phyloP scores from a whole-genome alignment of 1,139 yeast genomes.

The Saccharomyces hybrid region DNA sequence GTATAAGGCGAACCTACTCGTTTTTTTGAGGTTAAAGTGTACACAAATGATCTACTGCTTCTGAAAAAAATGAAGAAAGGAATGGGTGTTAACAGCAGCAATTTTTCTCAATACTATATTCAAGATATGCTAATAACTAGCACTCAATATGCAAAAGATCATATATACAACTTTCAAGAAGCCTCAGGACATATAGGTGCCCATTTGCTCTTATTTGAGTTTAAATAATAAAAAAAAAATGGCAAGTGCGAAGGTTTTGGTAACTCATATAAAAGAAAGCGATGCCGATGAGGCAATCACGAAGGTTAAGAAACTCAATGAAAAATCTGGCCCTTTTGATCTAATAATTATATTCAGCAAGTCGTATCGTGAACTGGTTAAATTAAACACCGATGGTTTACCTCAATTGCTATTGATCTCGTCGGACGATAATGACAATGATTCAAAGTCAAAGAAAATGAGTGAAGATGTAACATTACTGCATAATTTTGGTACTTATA shows the following conservation, averaged over 20 bases:
- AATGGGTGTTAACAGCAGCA: neutral
- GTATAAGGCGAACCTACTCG: neutral
- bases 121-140: neutral
- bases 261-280: constrained; percentile 43
- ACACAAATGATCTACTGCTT: neutral
- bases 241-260: constrained; percentile 28
- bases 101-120: neutral
- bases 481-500: constrained; percentile 35
- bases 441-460: neutral
- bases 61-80: neutral
- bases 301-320: constrained; percentile 44
- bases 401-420: constrained; percentile 33
- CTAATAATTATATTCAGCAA: constrained; percentile 48
- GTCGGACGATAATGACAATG: neutral
- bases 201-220: neutral
- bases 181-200: neutral
- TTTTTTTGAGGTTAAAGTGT: neutral
- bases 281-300: constrained; percentile 38
- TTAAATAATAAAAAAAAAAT: constrained; percentile 1
- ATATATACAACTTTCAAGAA: neutral
- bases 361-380: constrained; percentile 13
- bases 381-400: constrained; percentile 16
- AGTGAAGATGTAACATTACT: constrained; percentile 24
- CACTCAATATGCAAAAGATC: neutral
- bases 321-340: constrained; percentile 60